Evolutionary conservation across 1,139 yeast genomes (phyloP), one percentile per base, ranked within the genome.

Genomic region (Blastobotrys indianensis): DNA sequence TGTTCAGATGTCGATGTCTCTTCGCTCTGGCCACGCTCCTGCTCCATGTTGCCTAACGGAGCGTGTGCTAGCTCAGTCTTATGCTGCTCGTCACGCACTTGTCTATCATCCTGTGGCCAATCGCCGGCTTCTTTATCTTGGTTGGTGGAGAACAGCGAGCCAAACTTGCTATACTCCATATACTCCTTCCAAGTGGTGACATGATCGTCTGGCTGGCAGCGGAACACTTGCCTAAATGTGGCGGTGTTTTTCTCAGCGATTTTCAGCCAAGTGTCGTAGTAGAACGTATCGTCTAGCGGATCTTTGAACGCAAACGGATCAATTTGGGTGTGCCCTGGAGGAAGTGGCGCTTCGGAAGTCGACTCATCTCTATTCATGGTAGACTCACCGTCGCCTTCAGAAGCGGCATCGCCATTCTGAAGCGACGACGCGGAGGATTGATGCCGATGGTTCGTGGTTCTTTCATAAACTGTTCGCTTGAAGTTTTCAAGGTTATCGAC

Each of bases 231-330:
- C 51, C 97, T 74, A 67, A 77, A 94, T 6, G 92, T 69, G 50
- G 78, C 75, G 0, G 97, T 88, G 60, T 94, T 94, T 56, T 90
- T 75, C 49, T 84, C 71, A 0, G 98, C 97, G 60, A 79, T 80
- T 9, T 85, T 82, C 58, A 74, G 77, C 97, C 97, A 92, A n/a
- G 82, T 65, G 54, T 87, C 95, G 57, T 85, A 92, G 60, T 80
- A 86, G 61, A 94, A 92, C 3, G 76, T 77, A 9, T 77, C 82
- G 50, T 75, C 77, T 40, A 92, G 64, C 0, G 98, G 98, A 66
- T 94, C 99, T 50, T 76, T 82, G 63, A 94, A 87, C 1, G 78
- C 74, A 62, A 85, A 87, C 0, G 98, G 98, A 62, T 88, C 97
- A 48, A 92, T 74, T 50, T 58, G 52, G 12, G 52, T 34, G 3